Evolutionary conservation across 441 rosid genomes (phyloP).

Genomic region (Populus hybrid): DNA sequence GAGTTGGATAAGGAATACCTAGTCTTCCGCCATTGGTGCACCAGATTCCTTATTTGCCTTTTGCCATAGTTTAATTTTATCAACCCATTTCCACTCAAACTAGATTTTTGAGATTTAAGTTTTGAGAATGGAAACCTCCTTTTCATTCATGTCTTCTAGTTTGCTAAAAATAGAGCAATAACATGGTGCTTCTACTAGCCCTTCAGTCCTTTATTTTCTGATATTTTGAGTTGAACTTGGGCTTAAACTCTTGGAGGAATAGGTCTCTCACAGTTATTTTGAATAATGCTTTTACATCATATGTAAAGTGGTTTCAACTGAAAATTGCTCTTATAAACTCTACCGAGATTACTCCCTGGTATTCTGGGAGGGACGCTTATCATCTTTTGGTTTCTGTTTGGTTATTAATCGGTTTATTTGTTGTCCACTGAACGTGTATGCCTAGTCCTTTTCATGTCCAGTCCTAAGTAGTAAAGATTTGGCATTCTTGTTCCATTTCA

Average conservation of each 20-base stretch:
- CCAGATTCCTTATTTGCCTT: background rate
- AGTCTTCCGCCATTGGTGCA: background rate
- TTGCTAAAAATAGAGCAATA: background rate
- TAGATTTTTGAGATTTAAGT: background rate
- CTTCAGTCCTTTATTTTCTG: background rate
- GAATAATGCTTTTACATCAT: background rate
- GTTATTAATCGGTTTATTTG: background rate
- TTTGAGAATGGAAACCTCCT: background rate
- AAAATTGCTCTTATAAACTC: background rate
- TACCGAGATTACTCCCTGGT: background rate
- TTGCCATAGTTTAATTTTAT: background rate
- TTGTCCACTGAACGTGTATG: background rate
- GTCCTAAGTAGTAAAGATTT: constrained; percentile 9
- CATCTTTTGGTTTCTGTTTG: background rate
- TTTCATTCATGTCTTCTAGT: background rate
- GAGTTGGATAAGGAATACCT: background rate
- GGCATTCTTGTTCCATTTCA: constrained; percentile 23
- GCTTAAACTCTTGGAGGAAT: background rate
- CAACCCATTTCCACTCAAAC: background rate
- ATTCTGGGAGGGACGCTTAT: background rate
- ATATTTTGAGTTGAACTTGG: background rate
- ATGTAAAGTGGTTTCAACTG: background rate
- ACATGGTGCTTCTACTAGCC: background rate
- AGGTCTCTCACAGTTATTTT: background rate
- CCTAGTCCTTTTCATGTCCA: background rate